Conservation (phyloP, 805 yeast genomes). For the Candida corydali region DNA sequence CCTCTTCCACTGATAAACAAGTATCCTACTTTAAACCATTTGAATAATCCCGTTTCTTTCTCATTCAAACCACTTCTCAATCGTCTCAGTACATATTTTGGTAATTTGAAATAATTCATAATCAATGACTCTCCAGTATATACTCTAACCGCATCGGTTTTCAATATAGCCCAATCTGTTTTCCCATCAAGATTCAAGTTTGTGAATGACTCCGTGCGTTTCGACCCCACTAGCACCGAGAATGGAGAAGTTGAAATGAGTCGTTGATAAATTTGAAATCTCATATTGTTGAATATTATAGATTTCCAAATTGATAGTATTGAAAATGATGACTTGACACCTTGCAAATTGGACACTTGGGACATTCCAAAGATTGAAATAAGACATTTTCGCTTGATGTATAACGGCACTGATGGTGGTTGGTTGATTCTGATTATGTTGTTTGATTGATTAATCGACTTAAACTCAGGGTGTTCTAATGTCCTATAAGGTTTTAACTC, state of each 20-base stretch:
- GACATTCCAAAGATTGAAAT: conserved; percentile 41
- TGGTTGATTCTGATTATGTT: conserved; percentile 45
- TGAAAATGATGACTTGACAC: conserved; percentile 24
- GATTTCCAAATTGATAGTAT: conserved; percentile 37
- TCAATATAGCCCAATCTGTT: conserved; percentile 58
- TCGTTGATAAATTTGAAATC: conserved; percentile 41
- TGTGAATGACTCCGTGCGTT: conserved; percentile 36
- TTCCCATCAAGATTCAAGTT: conserved; percentile 52
- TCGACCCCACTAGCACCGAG: conserved; percentile 40
- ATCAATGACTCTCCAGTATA: conserved; percentile 51
- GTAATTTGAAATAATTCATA: conserved; percentile 34
- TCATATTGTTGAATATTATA: conserved; percentile 39
- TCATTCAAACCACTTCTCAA: conserved; percentile 19
- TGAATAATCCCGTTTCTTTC: conserved; percentile 38
- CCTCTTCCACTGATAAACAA: conserved; percentile 56
- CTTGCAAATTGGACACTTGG: conserved; percentile 13
- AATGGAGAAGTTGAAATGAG: conserved; percentile 46
- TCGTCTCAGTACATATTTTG: conserved; percentile 32
- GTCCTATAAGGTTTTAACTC: conserved; percentile 14
- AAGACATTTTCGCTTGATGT: conserved; percentile 45
- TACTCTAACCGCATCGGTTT: conserved; percentile 44
- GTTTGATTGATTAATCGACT: conserved; percentile 9
- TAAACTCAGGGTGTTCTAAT: conserved; percentile 25
- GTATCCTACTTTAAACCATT: conserved; percentile 37
- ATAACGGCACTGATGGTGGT: conserved; percentile 59